phyloP scores from a whole-genome alignment of 306 rosid genomes.

The Inga oerstediana region DNA sequence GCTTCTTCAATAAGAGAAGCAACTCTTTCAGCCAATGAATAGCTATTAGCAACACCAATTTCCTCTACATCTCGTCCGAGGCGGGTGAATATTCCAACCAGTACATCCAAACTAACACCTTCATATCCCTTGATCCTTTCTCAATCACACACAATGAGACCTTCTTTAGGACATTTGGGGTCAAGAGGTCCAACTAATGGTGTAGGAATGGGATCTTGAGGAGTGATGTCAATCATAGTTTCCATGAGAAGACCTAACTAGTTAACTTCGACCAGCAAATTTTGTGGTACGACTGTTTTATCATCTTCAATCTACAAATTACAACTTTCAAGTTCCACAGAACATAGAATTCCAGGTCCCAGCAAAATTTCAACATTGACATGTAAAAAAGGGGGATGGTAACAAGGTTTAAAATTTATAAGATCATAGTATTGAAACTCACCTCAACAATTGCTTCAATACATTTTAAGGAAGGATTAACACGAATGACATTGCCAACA shows the following conservation, averaged over 20 bases:
- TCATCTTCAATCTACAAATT: slow-evolving; percentile 84
- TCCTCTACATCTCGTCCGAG: slow-evolving; percentile 87
- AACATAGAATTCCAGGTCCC: slow-evolving; percentile 9
- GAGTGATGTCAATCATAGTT: slow-evolving; percentile 85
- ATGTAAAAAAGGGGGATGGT: neutral
- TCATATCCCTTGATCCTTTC: slow-evolving; percentile 78
- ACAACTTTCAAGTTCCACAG: slow-evolving; percentile 18
- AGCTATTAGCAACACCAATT: slow-evolving; percentile 73
- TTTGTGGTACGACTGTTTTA: slow-evolving; percentile 83
- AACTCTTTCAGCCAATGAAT: slow-evolving; percentile 71
- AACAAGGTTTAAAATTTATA: slow-evolving; percentile 11
- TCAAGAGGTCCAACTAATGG: slow-evolving; percentile 86
- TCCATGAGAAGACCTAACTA: slow-evolving; percentile 99
- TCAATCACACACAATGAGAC: slow-evolving; percentile 81
- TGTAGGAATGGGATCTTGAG: slow-evolving; percentile 78
- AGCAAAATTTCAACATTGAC: neutral
- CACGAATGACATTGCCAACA: slow-evolving; percentile 86
- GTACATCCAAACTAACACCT: slow-evolving; percentile 86
- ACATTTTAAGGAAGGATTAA: slow-evolving; percentile 77
- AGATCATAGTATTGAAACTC: slow-evolving; percentile 30
- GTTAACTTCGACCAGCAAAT: slow-evolving; percentile 89
- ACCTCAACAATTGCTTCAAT: slow-evolving; percentile 95
- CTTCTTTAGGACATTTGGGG: slow-evolving; percentile 75
- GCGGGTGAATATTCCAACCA: slow-evolving; percentile 84
- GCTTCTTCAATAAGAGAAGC: slow-evolving; percentile 81